Evolutionary conservation across 2,329 filamentous ascomycete genomes (phyloP).

Genomic region (Ascochyta viciae-villosae): DNA sequence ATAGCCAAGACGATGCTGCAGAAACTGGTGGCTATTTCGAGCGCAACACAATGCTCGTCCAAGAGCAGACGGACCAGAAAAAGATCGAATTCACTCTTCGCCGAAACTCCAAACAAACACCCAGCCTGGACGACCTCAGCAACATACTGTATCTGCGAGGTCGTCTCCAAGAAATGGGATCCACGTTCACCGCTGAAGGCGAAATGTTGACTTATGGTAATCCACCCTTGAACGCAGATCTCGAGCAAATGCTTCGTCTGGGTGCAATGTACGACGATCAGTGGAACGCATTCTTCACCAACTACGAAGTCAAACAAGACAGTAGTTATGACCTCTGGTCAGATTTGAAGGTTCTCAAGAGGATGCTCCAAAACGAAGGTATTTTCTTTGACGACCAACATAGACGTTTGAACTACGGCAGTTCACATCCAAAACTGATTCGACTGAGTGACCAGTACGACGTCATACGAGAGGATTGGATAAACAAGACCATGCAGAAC

Average conservation of each 20-base stretch:
- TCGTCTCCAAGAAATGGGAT: conserved; percentile 16
- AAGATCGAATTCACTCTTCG: background rate
- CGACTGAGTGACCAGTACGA: conserved; percentile 3
- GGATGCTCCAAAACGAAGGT: conserved; percentile 17
- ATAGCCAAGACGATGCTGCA: background rate
- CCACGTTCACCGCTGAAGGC: conserved; percentile 10
- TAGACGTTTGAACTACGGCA: conserved; percentile 6
- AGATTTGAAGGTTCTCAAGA: conserved; percentile 8
- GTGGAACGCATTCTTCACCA: conserved; percentile 14
- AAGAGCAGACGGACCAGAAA: background rate
- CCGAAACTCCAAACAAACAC: background rate
- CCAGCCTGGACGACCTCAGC: background rate
- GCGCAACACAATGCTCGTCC: background rate
- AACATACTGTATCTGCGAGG: conserved; percentile 1
- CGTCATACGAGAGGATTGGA: background rate
- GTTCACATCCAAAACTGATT: background rate
- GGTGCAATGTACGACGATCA: conserved; percentile 17
- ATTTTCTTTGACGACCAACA: conserved; percentile 10
- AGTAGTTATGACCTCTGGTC: background rate
- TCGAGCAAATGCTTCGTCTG: conserved; percentile 18
- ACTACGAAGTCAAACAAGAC: background rate
- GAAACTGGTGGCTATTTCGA: background rate
- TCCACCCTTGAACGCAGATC: conserved; percentile 4
- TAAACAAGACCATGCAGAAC: background rate
- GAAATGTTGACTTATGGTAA: conserved; percentile 18